Conservation (phyloP, 192 early-diverging fungal genomes). For the Spinellus fusiger region DNA sequence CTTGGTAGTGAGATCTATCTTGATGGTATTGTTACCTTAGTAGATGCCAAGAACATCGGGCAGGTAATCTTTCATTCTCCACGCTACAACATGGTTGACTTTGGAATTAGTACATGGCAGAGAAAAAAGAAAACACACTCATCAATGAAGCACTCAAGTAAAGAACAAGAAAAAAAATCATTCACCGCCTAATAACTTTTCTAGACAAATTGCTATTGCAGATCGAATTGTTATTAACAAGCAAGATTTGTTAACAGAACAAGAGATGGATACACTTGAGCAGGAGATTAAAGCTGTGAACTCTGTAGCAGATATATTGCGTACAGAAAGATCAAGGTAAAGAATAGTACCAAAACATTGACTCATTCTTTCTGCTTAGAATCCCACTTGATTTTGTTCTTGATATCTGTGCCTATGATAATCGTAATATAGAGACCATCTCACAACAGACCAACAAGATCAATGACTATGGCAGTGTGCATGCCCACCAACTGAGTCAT, state of each 20-base stretch:
- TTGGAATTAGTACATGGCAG: constrained; percentile 41
- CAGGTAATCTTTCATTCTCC: constrained; percentile 4
- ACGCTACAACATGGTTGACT: neutral
- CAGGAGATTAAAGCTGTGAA: constrained; percentile 41
- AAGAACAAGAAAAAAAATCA: neutral
- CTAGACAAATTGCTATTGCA: constrained; percentile 63
- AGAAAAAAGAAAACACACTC: constrained; percentile 40
- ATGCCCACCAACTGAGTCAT: constrained; percentile 23
- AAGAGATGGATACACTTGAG: constrained; percentile 29
- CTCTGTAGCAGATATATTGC: constrained; percentile 38
- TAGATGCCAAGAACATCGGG: constrained; percentile 33
- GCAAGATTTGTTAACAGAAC: constrained; percentile 47
- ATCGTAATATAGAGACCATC: constrained; percentile 11
- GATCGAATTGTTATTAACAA: constrained; percentile 73
- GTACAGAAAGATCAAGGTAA: constrained; percentile 42
- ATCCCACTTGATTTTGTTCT: constrained; percentile 54
- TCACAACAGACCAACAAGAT: constrained; percentile 20
- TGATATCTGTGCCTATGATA: constrained; percentile 57
- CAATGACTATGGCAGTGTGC: constrained; percentile 7
- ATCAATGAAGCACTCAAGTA: constrained; percentile 63
- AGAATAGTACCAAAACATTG: neutral
- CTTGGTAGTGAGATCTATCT: constrained; percentile 85
- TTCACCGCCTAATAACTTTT: neutral
- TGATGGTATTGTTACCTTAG: constrained; percentile 65
- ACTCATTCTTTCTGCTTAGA: constrained; percentile 12